These are phyloP conservation scores for Dactylellina leptospora DNA, from an alignment of 2,329 filamentous ascomycete species.

Conservation along the genomic window DNA sequence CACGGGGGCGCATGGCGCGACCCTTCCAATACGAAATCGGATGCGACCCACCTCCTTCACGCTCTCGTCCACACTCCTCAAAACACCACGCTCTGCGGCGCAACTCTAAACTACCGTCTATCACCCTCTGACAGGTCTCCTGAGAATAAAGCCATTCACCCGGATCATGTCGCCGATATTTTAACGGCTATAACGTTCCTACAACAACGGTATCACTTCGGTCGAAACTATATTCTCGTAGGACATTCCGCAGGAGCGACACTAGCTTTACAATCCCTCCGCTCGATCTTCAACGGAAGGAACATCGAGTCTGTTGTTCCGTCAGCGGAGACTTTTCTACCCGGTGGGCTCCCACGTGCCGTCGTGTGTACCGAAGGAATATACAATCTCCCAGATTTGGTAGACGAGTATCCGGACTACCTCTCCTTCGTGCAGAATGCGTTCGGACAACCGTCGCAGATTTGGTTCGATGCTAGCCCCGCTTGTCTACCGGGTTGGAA, in stretches of 20 bases:
- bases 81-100: slow-evolving; percentile 65
- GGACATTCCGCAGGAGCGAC: slow-evolving; percentile 73
- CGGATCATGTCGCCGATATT: slow-evolving; percentile 70
- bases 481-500: slow-evolving; percentile 60
- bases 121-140: slow-evolving; percentile 60
- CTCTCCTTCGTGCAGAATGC: slow-evolving; percentile 68
- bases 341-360: slow-evolving; percentile 63
- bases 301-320: slow-evolving; percentile 51
- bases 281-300: slow-evolving; percentile 56
- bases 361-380: slow-evolving; percentile 73
- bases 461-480: slow-evolving; percentile 66
- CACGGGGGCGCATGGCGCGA: slow-evolving; percentile 73
- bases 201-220: slow-evolving; percentile 63
- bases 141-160: slow-evolving; percentile 65
- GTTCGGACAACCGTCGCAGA: slow-evolving; percentile 66
- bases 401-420: slow-evolving; percentile 65
- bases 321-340: slow-evolving; percentile 49
- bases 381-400: slow-evolving; percentile 70
- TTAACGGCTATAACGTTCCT: slow-evolving; percentile 65
- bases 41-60: slow-evolving; percentile 63
- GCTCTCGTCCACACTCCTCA: slow-evolving; percentile 51
- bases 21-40: slow-evolving; percentile 64
- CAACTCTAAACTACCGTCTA: slow-evolving; percentile 72
- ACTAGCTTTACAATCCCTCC: slow-evolving; percentile 71
- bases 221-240: slow-evolving; percentile 65